Conservation (phyloP, 805 yeast genomes). For the Metschnikowia anglica region DNA sequence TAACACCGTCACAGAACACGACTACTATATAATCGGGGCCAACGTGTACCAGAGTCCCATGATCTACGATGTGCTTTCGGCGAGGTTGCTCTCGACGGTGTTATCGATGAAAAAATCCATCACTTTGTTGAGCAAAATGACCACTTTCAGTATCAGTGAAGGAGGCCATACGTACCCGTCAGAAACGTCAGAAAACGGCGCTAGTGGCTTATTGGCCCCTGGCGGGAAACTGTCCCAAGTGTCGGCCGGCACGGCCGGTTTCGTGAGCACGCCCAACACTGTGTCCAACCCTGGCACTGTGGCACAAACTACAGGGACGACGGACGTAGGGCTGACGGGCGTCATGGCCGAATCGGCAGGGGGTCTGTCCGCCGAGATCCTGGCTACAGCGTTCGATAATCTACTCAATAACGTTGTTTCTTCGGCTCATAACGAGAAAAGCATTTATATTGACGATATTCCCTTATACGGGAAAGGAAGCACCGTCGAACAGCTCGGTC, state of each 20-base stretch:
- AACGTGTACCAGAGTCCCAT: conserved; percentile 89
- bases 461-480: conserved; percentile 41
- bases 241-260: conserved; percentile 10
- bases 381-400: conserved; percentile 33
- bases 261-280: conserved; percentile 16
- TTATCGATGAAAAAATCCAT: conserved; percentile 36
- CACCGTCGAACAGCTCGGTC: conserved; percentile 38
- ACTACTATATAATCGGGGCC: conserved; percentile 87
- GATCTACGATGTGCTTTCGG: conserved; percentile 66
- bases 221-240: conserved; percentile 4
- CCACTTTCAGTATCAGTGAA: conserved; percentile 32
- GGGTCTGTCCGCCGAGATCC: conserved; percentile 16
- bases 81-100: conserved; percentile 49
- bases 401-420: conserved; percentile 28
- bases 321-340: conserved; percentile 14
- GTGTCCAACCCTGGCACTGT: conserved; percentile 21
- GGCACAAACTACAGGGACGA: conserved; percentile 15
- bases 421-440: conserved; percentile 19
- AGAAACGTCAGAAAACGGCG: conserved; percentile 7
- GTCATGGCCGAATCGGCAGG: conserved; percentile 20
- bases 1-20: conserved; percentile 57
- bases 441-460: conserved; percentile 37
- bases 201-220: conserved; percentile 3
- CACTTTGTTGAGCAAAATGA: conserved; percentile 33
- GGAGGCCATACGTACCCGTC: conserved; percentile 34